Evolutionary conservation across 202 grass and related monocot genomes (phyloP).

Genomic region (Setaria italica): DNA sequence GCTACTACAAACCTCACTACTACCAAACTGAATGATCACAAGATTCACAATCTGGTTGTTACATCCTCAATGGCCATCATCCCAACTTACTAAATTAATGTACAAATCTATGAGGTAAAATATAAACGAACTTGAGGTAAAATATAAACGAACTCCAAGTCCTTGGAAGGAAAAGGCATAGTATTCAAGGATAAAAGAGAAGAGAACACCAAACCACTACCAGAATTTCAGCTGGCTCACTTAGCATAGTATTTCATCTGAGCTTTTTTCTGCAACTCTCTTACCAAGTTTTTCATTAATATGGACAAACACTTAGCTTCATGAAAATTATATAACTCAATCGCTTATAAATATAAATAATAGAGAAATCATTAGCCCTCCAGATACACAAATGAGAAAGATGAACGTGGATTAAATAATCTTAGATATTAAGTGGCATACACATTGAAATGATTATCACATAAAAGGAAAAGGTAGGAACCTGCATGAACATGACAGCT

Average conservation of each 20-base stretch:
- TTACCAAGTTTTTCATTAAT: slow-evolving; percentile 32
- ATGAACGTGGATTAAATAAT: slow-evolving; percentile 14
- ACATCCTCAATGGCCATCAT: not conserved
- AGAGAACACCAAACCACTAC: slow-evolving; percentile 8
- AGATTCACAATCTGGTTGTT: not conserved
- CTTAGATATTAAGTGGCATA: slow-evolving; percentile 11
- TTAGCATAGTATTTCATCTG: slow-evolving; percentile 22
- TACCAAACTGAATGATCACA: slow-evolving; percentile 3
- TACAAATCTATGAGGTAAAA: slow-evolving; percentile 24
- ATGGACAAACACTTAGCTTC: slow-evolving; percentile 28
- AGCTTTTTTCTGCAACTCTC: slow-evolving; percentile 25
- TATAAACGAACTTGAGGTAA: slow-evolving; percentile 27
- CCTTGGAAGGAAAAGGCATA: slow-evolving; percentile 19
- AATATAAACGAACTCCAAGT: not conserved
- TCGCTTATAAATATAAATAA: slow-evolving; percentile 28
- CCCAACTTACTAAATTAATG: slow-evolving; percentile 29
- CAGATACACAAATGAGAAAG: not conserved
- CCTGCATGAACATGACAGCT: slow-evolving; percentile 99
- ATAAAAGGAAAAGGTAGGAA: slow-evolving; percentile 44
- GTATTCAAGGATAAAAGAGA: slow-evolving; percentile 14
- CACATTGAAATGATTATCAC: slow-evolving; percentile 25
- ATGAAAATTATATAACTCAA: slow-evolving; percentile 1
- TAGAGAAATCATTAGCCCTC: not conserved
- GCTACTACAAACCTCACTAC: slow-evolving; percentile 12
- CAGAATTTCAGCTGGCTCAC: slow-evolving; percentile 2